Percentiles rank a stretch among this genome's conserved stretches.
Evolutionary conservation across 257 asterid genomes (phyloP).

Genomic region (Anisodus tanguticus): DNA sequence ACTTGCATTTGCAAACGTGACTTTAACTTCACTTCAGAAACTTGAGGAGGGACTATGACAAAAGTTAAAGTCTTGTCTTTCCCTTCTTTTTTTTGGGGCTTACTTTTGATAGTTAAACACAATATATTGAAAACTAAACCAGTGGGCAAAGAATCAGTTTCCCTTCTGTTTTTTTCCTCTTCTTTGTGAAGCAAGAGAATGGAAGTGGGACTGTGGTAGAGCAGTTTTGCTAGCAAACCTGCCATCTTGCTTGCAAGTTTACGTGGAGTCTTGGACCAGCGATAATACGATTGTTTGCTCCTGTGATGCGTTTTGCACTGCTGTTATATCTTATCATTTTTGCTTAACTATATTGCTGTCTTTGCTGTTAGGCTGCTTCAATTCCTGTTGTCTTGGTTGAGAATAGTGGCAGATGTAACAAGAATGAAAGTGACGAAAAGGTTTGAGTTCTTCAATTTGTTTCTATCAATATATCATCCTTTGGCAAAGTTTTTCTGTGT

Average conservation of each 20-base stretch:
- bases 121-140: neutral
- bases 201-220: neutral
- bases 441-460: conserved; percentile 39
- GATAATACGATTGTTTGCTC: neutral
- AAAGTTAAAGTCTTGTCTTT: neutral
- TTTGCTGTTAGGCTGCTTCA: conserved; percentile 51
- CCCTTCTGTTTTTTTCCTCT: neutral
- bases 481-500: no score
- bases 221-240: conserved; percentile 3
- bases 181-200: conserved; percentile 5
- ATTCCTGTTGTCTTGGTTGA: conserved; percentile 93
- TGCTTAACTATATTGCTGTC: conserved; percentile 14
- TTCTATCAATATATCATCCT: neutral
- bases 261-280: conserved; percentile 9
- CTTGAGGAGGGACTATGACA: neutral
- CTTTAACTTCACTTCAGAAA: neutral
- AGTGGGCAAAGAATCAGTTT: neutral
- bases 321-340: neutral
- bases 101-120: neutral
- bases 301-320: conserved; percentile 2
- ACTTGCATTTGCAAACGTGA: neutral
- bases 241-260: conserved; percentile 4
- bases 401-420: conserved; percentile 93
- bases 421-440: conserved; percentile 92
- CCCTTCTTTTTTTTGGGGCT: neutral